Percentiles rank a stretch among this genome's conserved stretches.
Evolutionary conservation across 2,329 filamentous ascomycete genomes (phyloP).

Genomic region (Pseudonectria buxi): DNA sequence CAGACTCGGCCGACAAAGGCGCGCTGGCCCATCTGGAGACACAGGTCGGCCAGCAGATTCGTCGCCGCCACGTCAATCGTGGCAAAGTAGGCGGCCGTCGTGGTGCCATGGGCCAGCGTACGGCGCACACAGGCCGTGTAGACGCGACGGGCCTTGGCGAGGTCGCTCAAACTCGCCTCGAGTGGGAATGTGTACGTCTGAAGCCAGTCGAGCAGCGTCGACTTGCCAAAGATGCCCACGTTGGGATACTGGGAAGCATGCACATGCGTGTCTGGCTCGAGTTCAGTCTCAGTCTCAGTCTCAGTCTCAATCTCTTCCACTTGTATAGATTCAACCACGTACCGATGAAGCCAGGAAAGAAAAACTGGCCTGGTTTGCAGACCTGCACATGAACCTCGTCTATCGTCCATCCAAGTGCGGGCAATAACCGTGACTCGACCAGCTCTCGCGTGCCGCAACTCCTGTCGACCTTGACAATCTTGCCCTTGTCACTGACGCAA

Average conservation of each 20-base stretch:
- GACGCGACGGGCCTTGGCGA: slow-evolving; percentile 57
- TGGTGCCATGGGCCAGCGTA: slow-evolving; percentile 85
- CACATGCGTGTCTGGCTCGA: slow-evolving; percentile 73
- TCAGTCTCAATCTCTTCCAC: neutral
- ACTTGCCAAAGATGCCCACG: slow-evolving; percentile 85
- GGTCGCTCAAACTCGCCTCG: slow-evolving; percentile 65
- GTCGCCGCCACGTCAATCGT: slow-evolving; percentile 82
- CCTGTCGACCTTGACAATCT: slow-evolving; percentile 42
- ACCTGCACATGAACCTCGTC: slow-evolving; percentile 32
- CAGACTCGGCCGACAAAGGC: slow-evolving; percentile 91
- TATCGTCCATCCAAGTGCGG: slow-evolving; percentile 39
- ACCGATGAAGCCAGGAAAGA: slow-evolving; percentile 81
- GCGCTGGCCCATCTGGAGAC: slow-evolving; percentile 71
- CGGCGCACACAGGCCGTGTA: slow-evolving; percentile 74
- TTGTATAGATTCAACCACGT: slow-evolving; percentile 18
- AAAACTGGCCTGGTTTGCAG: slow-evolving; percentile 54
- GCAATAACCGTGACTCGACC: slow-evolving; percentile 27
- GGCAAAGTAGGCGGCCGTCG: slow-evolving; percentile 89
- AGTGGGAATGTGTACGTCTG: slow-evolving; percentile 92
- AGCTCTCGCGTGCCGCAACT: slow-evolving; percentile 26
- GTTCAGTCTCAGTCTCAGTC: slow-evolving; percentile 7
- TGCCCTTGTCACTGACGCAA: slow-evolving; percentile 43
- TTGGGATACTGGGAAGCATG: slow-evolving; percentile 96
- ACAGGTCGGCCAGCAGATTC: slow-evolving; percentile 84
- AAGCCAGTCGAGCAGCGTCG: slow-evolving; percentile 89